phyloP scores from a whole-genome alignment of 2,329 filamentous ascomycete species.

The Beauveria medogensis region DNA sequence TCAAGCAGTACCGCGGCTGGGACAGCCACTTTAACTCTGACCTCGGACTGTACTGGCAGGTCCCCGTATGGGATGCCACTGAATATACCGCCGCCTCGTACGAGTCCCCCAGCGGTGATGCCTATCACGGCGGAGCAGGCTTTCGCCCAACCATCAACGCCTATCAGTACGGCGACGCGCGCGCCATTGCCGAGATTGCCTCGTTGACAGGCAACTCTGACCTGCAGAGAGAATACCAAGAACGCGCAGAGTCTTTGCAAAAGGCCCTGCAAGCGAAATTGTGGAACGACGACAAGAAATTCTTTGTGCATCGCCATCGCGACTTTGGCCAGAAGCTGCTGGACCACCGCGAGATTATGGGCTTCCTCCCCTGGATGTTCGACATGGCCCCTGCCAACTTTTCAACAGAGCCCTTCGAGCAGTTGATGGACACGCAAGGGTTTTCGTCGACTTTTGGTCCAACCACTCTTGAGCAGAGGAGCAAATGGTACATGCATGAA shows the following conservation, averaged over 20 bases:
- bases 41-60: conserved; percentile 33
- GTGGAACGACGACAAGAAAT: conserved; percentile 29
- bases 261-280: conserved; percentile 25
- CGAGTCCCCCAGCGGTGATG: conserved; percentile 17
- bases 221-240: conserved; percentile 23
- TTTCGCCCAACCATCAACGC: conserved; percentile 35
- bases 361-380: conserved; percentile 34
- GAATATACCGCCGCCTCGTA: conserved; percentile 28
- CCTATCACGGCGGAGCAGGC: conserved; percentile 30
- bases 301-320: conserved; percentile 30
- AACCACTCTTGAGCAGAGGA: conserved; percentile 32
- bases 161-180: conserved; percentile 35
- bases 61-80: conserved; percentile 35
- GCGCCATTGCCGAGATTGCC: conserved; percentile 31
- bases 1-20: conserved; percentile 31
- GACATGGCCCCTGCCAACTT: conserved; percentile 29
- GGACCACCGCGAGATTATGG: conserved; percentile 32
- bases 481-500: conserved; percentile 28
- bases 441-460: conserved; percentile 32
- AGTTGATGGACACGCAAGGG: conserved; percentile 18
- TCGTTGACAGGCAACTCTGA: conserved; percentile 22
- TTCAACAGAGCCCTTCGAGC: conserved; percentile 5
- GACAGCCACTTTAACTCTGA: conserved; percentile 25
- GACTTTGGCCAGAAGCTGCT: conserved; percentile 24
- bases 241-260: conserved; percentile 26